Evolutionary conservation across 192 early-diverging fungal species (phyloP).

Genomic region (Backusella psychrophila): DNA sequence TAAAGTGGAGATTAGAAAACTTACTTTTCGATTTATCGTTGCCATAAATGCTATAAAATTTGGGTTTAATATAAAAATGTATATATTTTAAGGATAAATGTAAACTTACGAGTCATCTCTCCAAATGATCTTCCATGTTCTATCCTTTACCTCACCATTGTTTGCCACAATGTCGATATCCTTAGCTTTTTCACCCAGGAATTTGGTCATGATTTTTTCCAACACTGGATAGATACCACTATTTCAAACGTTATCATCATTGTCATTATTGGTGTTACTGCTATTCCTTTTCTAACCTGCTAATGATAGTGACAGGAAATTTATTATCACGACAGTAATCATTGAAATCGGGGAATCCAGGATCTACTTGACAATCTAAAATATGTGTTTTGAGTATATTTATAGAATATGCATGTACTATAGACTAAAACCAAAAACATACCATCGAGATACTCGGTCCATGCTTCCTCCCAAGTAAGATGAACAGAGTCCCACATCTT

Average conservation of each 20-base stretch:
- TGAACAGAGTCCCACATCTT: slow-evolving; percentile 38
- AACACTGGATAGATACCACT: slow-evolving; percentile 57
- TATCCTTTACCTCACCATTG: slow-evolving; percentile 37
- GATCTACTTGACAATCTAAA: slow-evolving; percentile 57
- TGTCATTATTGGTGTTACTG: neutral
- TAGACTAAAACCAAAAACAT: neutral
- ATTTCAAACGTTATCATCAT: slow-evolving; percentile 12
- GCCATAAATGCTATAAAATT: slow-evolving; percentile 44
- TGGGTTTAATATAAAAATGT: neutral
- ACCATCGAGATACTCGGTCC: slow-evolving; percentile 33
- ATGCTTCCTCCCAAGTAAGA: slow-evolving; percentile 39
- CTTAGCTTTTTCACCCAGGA: slow-evolving; percentile 44
- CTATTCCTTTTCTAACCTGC: slow-evolving; percentile 33
- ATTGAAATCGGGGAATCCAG: slow-evolving; percentile 57
- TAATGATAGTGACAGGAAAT: slow-evolving; percentile 64
- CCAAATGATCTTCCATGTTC: slow-evolving; percentile 62
- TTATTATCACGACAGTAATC: slow-evolving; percentile 43
- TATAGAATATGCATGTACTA: neutral
- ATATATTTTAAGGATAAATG: neutral
- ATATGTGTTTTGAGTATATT: neutral
- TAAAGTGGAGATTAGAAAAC: neutral
- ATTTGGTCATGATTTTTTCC: slow-evolving; percentile 47
- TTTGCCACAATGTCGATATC: slow-evolving; percentile 63
- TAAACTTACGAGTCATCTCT: slow-evolving; percentile 51
- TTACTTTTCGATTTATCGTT: slow-evolving; percentile 63